Percentiles rank a stretch among this genome's conserved stretches.
Evolutionary conservation across 179 eudicot species (phyloP).

Genomic region (Beta macrorhiza): DNA sequence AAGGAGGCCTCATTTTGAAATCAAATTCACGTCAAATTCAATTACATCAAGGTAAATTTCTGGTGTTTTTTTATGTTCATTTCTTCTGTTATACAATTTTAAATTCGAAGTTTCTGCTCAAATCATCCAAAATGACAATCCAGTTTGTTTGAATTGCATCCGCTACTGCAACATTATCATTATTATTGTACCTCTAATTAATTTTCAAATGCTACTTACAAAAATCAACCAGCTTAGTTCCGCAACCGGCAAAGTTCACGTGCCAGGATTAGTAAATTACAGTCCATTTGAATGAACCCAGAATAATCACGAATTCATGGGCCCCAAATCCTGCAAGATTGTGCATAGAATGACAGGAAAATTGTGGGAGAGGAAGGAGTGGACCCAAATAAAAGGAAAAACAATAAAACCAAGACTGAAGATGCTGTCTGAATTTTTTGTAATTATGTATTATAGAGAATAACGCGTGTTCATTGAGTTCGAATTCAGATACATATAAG

Average conservation of each 20-base stretch:
- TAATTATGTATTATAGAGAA: background rate
- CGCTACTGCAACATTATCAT: no score
- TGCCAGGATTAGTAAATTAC: background rate
- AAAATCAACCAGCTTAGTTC: background rate
- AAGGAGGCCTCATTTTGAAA: no score
- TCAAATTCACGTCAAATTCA: no score
- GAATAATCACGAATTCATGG: slow-evolving; percentile 1
- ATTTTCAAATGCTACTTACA: background rate
- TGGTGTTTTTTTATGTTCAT: no score
- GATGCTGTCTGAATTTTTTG: slow-evolving; percentile 6
- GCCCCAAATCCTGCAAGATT: background rate
- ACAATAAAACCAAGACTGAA: background rate
- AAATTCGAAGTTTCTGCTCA: no score
- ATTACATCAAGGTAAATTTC: no score
- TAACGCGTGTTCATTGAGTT: slow-evolving; percentile 11
- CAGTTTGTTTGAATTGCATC: no score
- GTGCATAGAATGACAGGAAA: slow-evolving; percentile 2
- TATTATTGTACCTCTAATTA: no score
- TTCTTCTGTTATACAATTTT: no score
- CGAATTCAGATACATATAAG: background rate
- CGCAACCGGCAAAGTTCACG: background rate
- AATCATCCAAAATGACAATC: no score
- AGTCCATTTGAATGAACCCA: background rate
- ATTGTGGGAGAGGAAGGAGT: background rate
- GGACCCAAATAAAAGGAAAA: background rate